Conservation (phyloP, 306 rosid species). For the Prunus padus region DNA sequence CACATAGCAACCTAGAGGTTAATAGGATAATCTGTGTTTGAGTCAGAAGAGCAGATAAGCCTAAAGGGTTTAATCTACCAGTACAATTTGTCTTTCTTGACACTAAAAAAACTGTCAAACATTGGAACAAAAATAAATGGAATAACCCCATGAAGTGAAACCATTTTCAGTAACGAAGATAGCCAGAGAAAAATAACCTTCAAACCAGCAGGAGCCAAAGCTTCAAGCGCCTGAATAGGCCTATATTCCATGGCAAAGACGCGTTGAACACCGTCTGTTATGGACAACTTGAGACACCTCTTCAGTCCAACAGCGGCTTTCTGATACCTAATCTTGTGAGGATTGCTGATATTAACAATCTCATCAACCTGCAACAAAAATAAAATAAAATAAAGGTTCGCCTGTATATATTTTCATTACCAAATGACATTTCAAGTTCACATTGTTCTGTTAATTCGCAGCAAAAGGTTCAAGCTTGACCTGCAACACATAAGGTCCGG, state of each 20-base stretch:
- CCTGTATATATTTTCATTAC: not conserved
- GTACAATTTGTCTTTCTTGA: not conserved
- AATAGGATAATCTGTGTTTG: slow-evolving; percentile 29
- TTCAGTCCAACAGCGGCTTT: slow-evolving; percentile 59
- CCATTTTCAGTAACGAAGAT: not conserved
- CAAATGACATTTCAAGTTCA: not conserved
- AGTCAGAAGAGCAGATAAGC: slow-evolving; percentile 16
- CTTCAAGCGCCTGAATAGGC: slow-evolving; percentile 73
- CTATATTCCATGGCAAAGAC: slow-evolving; percentile 91
- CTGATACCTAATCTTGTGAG: slow-evolving; percentile 68
- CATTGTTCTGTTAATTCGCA: not conserved
- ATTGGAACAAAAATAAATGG: not conserved
- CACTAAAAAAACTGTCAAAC: not conserved
- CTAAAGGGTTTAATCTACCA: not conserved
- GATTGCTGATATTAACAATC: slow-evolving; percentile 61
- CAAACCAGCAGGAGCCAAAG: slow-evolving; percentile 75
- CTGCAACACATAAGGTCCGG: slow-evolving; percentile 87
- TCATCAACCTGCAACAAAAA: slow-evolving; percentile 71
- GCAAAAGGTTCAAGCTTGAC: slow-evolving; percentile 25
- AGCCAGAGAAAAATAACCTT: slow-evolving; percentile 51
- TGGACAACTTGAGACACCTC: slow-evolving; percentile 81
- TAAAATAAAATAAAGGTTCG: not conserved
- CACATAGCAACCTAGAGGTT: slow-evolving; percentile 63
- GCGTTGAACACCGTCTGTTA: slow-evolving; percentile 87
- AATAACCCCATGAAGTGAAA: slow-evolving; percentile 3